A percentile compares a stretch with the other conserved stretches of the same genome.
These are phyloP conservation scores for Simplicillium aogashimaense DNA, from an alignment of 2,329 filamentous ascomycete genomes.

Conservation along the genomic window DNA sequence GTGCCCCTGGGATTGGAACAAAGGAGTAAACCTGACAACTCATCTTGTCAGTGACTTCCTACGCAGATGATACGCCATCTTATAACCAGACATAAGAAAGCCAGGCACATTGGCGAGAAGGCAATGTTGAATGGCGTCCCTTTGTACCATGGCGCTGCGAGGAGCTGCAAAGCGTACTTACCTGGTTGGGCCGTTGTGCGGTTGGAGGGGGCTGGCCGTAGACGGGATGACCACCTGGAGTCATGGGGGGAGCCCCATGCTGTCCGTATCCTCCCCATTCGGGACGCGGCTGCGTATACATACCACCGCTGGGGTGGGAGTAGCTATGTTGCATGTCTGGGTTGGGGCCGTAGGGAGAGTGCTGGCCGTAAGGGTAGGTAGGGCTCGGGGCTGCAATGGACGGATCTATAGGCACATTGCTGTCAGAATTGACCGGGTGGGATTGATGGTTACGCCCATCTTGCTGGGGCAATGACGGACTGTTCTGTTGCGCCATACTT, in stretches of 20 bases:
- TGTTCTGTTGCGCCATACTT: constrained; percentile 97
- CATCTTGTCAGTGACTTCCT: neutral
- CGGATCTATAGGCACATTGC: constrained; percentile 97
- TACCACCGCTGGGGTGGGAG: constrained; percentile 47
- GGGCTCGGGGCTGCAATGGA: constrained; percentile 91
- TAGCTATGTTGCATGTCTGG: constrained; percentile 82
- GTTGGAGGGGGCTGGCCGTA: constrained; percentile 44
- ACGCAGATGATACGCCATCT: too few species aligned
- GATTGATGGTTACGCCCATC: constrained; percentile 72
- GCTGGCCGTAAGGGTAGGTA: constrained; percentile 73
- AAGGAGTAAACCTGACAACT: constrained; percentile 84
- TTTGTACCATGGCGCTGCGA: neutral
- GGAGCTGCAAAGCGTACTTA: constrained; percentile 27
- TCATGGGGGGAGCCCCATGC: constrained; percentile 37
- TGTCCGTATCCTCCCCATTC: constrained; percentile 64
- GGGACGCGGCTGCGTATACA: constrained; percentile 62
- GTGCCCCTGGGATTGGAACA: constrained; percentile 90
- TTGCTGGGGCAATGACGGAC: constrained; percentile 87
- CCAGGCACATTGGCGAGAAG: neutral
- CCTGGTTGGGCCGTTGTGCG: constrained; percentile 44
- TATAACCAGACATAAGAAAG: neutral
- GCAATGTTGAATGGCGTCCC: neutral
- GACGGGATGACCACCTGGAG: constrained; percentile 40
- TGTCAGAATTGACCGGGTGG: constrained; percentile 82
- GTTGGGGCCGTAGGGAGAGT: constrained; percentile 77